These are phyloP conservation scores for Auricularia heimuer DNA, from an alignment of 768 basidiomycete genomes.

Conservation along the genomic window DNA sequence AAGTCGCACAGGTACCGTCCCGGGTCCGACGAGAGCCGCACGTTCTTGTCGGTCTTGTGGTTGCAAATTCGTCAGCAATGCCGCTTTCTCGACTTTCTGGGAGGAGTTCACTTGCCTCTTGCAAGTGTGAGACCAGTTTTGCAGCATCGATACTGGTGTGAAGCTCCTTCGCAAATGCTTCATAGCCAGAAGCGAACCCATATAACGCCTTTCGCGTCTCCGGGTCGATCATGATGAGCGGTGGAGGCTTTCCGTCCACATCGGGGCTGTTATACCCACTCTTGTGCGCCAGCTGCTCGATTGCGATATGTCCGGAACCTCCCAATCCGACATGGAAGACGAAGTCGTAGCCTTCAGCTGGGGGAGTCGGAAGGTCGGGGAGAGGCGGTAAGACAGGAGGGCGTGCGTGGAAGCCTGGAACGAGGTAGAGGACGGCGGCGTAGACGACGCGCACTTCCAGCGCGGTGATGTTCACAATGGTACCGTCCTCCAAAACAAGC, in stretches of 20 bases:
- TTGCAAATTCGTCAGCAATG: background rate
- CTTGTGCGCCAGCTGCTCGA: slow-evolving; percentile 61
- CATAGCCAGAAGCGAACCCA: slow-evolving; percentile 37
- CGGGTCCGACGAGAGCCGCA: slow-evolving; percentile 65
- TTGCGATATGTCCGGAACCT: slow-evolving; percentile 48
- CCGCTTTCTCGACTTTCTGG: background rate
- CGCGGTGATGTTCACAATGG: slow-evolving; percentile 44
- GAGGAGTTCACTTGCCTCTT: slow-evolving; percentile 27
- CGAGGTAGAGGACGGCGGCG: slow-evolving; percentile 40
- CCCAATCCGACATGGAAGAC: slow-evolving; percentile 65
- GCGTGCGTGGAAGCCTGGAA: slow-evolving; percentile 50
- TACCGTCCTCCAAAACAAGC: background rate
- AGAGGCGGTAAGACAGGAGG: slow-evolving; percentile 43
- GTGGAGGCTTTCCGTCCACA: slow-evolving; percentile 46
- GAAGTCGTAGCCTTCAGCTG: slow-evolving; percentile 48
- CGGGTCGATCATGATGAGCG: slow-evolving; percentile 15
- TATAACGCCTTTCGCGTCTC: slow-evolving; percentile 17
- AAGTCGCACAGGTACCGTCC: slow-evolving; percentile 72
- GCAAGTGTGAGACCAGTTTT: slow-evolving; percentile 45
- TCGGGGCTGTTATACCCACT: slow-evolving; percentile 63
- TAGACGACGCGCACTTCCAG: slow-evolving; percentile 52
- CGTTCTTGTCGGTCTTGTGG: slow-evolving; percentile 32
- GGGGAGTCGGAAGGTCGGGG: slow-evolving; percentile 31
- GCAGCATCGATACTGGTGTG: slow-evolving; percentile 52
- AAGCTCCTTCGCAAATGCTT: slow-evolving; percentile 45